Conservation (phyloP, 345 rosid species). For the Linum trigynum region DNA sequence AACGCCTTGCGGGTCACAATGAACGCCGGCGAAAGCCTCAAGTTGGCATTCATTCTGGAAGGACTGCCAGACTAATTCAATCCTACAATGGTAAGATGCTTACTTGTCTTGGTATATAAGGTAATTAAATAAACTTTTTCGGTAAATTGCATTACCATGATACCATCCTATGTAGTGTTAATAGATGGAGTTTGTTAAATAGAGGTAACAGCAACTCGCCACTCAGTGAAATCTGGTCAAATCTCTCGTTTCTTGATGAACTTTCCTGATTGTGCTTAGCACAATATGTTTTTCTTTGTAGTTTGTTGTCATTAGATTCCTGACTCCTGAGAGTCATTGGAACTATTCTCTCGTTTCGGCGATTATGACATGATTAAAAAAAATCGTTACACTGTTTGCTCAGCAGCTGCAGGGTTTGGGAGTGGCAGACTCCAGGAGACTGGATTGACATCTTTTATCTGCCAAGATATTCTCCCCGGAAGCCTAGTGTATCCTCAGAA, state of each 20-base stretch:
- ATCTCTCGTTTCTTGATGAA: background rate
- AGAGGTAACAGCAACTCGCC: too few relatives aligned
- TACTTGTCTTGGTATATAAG: background rate
- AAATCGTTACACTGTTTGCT: background rate
- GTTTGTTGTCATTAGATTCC: background rate
- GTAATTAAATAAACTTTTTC: background rate
- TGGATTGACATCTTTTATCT: conserved; percentile 35
- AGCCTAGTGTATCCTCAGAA: conserved; percentile 30
- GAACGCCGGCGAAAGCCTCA: conserved; percentile 88
- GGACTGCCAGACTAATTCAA: conserved; percentile 35
- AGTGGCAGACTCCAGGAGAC: conserved; percentile 30
- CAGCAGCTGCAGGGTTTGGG: conserved; percentile 24
- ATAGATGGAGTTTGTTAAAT: background rate
- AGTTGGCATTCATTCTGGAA: conserved; percentile 28
- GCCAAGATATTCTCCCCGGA: conserved; percentile 42
- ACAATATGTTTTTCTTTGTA: background rate
- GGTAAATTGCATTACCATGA: background rate
- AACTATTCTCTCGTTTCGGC: background rate
- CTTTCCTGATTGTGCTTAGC: background rate
- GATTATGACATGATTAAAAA: background rate
- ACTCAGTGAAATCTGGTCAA: too few relatives aligned
- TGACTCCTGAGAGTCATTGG: background rate
- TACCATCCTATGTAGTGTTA: background rate
- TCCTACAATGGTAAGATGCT: conserved; percentile 37
- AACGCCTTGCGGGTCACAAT: conserved; percentile 80